Base-by-base conservation (phyloP, 1,139 yeast species). In the Eremothecium coryli region DNA sequence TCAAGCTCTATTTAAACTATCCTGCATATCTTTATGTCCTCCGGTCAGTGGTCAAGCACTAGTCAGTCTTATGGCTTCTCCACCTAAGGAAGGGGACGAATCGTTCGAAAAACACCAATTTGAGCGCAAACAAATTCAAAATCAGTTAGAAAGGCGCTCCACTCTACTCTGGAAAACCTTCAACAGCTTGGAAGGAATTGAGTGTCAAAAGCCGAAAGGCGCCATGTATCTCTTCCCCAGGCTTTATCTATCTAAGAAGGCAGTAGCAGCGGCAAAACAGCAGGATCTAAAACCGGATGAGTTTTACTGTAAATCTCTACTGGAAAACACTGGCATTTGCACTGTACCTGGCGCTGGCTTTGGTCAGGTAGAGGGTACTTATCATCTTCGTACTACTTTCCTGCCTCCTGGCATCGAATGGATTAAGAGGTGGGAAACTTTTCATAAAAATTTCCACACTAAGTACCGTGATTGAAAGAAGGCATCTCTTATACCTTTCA, bases 331-430 rank as follows among this genome's bases (percentile, higher is more conserved):
- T n/a, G 99, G 98, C 49, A 86, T 90, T 43, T 93, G 98, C 61
- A 85, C 93, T 37, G 93, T 90, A 42, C 97, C 98, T 21, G 99
- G 98, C 26, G 76, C 86, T 29, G 98, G 98, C 2, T 93, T 90
- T 52, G 97, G 97, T 26, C 98, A 93, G 63, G 79, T 68, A 31
- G 76, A 76, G 33, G 93, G 82, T 16, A 85, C 96, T 7, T 82
- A 70, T 64, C 98, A 90, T 58, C 71, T 90, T 52, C 76, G 98
- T 67, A 90, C 98, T 3, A 90, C 98, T 2, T 90, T 90, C 66
- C 70, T 90, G 53, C 93, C 97, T 12, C 96, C 97, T 11, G 97
- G 96, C 26, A 71, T 73, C 23, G 93, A 84, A 47, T 86, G 95
- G 84, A 82, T 86, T 41, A 68, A 72, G 13, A 62, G 67, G 29